Evolutionary conservation across 352 stramenopile species (phyloP).

Genomic region (Ophiocytium majus): DNA sequence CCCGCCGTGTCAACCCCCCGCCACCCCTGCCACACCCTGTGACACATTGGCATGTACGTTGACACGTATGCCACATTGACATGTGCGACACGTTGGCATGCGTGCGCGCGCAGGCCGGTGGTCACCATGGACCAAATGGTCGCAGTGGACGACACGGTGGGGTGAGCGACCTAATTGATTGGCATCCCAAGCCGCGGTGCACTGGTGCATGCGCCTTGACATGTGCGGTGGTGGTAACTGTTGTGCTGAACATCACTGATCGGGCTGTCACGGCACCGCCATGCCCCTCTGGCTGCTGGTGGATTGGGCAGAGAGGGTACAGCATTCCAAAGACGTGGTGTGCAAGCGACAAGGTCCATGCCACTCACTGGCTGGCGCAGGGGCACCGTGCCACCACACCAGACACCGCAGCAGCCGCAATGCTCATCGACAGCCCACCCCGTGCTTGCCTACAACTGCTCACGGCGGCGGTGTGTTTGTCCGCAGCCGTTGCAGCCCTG

Average conservation of each 20-base stretch:
- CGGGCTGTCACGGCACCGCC: neutral
- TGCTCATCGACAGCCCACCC: too few relatives aligned
- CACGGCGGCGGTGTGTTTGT: too few relatives aligned
- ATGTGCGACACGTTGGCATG: too few relatives aligned
- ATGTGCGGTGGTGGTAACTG: neutral
- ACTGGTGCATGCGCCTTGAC: neutral
- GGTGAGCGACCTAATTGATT: slow-evolving; percentile 3
- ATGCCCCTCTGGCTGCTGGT: neutral
- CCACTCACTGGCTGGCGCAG: too few relatives aligned
- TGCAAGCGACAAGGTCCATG: neutral
- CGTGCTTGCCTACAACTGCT: too few relatives aligned
- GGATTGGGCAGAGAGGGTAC: neutral
- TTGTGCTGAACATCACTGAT: neutral
- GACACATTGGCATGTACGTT: too few relatives aligned
- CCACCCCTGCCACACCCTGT: too few relatives aligned
- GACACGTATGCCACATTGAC: too few relatives aligned
- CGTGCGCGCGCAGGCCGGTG: neutral
- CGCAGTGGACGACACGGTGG: slow-evolving; percentile 24
- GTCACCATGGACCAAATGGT: slow-evolving; percentile 52
- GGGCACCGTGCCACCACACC: too few relatives aligned
- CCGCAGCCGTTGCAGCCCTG: too few relatives aligned
- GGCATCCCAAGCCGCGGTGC: neutral
- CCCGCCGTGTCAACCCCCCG: too few relatives aligned
- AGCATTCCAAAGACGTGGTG: neutral
- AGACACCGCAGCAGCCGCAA: too few relatives aligned